Conservation (phyloP, 257 asterid genomes). For the Misopates orontium region DNA sequence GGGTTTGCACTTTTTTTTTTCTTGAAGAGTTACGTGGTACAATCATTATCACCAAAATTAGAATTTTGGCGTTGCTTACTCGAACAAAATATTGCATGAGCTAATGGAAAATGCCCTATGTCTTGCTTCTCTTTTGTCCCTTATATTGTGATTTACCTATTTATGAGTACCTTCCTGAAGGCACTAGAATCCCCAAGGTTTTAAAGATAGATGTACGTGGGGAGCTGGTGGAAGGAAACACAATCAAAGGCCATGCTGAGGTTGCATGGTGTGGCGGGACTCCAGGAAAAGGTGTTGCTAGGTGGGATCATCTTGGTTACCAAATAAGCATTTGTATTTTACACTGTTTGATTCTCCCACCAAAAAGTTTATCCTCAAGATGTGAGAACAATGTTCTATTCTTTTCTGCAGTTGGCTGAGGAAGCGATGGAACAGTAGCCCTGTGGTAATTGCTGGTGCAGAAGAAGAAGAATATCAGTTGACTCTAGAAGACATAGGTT, state of each 20-base stretch:
- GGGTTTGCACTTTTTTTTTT: no score
- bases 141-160: constrained; percentile 18
- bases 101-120: constrained; percentile 4
- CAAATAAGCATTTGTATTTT: constrained; percentile 22
- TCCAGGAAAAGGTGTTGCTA: constrained; percentile 92
- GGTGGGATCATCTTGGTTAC: constrained; percentile 50
- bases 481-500: constrained; percentile 78
- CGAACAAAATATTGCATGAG: constrained; percentile 8
- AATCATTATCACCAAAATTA: neutral
- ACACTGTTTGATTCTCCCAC: constrained; percentile 17
- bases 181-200: constrained; percentile 90
- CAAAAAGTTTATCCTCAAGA: constrained; percentile 7
- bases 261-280: constrained; percentile 99
- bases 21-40: neutral
- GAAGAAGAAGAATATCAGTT: constrained; percentile 83
- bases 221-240: constrained; percentile 85
- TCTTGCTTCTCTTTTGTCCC: neutral
- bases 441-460: constrained; percentile 85
- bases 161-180: constrained; percentile 42
- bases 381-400: constrained; percentile 20
- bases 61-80: neutral
- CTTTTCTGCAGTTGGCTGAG: constrained; percentile 78
- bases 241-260: constrained; percentile 67
- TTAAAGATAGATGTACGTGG: constrained; percentile 80
- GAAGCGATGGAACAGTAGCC: constrained; percentile 87